phyloP scores from a whole-genome alignment of 208 protist genomes.

The Vickermania spadyakhi region DNA sequence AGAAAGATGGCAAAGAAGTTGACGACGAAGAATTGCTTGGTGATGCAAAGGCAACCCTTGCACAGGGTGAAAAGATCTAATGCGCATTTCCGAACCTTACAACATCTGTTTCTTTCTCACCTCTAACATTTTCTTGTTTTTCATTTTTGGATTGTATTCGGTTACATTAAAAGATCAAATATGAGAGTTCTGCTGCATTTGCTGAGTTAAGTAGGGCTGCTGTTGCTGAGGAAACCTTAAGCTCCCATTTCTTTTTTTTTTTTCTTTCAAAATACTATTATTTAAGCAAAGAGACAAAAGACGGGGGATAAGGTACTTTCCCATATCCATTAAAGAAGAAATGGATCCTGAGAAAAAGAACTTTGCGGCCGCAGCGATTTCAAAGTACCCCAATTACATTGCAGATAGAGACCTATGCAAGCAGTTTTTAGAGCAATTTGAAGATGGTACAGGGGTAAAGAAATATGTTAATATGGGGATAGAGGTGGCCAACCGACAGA shows the following conservation, averaged over 20 bases:
- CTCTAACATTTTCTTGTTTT: conserved; percentile 3
- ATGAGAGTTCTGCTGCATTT: too few species aligned
- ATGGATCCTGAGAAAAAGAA: neutral
- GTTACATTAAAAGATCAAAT: too few species aligned
- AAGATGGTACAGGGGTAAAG: conserved; percentile 26
- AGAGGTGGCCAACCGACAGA: conserved; percentile 27
- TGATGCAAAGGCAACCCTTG: conserved; percentile 10
- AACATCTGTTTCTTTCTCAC: conserved; percentile 2
- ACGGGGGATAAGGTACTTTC: neutral
- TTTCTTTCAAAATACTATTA: too few species aligned
- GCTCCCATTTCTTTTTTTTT: conserved; percentile 14
- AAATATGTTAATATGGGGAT: conserved; percentile 45
- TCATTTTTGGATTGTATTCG: too few species aligned
- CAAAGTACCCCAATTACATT: conserved; percentile 76
- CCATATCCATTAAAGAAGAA: neutral
- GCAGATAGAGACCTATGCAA: conserved; percentile 65
- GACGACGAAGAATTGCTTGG: conserved; percentile 34
- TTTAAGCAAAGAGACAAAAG: too few species aligned
- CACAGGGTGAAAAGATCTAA: conserved; percentile 5
- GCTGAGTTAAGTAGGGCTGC: too few species aligned
- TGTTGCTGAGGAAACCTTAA: too few species aligned
- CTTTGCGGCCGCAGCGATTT: conserved; percentile 50
- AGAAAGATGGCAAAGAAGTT: conserved; percentile 23
- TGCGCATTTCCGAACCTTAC: neutral
- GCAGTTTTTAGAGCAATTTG: conserved; percentile 57